Percentiles rank a stretch among this genome's conserved stretches.
Evolutionary conservation across 1,284 basidiomycete species (phyloP).

Genomic region (Hemileia vastatrix): DNA sequence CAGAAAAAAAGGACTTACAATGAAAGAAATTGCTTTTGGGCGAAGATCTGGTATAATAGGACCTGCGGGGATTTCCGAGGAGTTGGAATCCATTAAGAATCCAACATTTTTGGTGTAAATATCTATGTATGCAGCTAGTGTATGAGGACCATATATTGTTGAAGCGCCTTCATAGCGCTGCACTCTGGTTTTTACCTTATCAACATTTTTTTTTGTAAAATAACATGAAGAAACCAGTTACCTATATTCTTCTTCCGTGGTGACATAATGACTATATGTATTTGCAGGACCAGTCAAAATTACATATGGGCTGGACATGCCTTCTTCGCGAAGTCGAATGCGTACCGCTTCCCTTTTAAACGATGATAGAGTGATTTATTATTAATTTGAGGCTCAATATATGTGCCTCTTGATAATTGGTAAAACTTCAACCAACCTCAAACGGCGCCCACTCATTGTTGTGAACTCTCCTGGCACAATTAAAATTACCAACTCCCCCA

Average conservation of each 20-base stretch:
- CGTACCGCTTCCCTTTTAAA: slow-evolving; percentile 59
- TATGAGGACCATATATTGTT: slow-evolving; percentile 69
- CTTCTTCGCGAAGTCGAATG: slow-evolving; percentile 54
- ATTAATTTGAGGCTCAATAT: not conserved
- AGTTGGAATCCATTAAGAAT: slow-evolving; percentile 53
- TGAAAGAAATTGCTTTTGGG: slow-evolving; percentile 58
- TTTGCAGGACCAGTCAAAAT: slow-evolving; percentile 69
- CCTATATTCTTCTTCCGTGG: slow-evolving; percentile 17
- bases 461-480: slow-evolving; percentile 63
- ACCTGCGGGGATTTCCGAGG: slow-evolving; percentile 53
- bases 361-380: too few species aligned
- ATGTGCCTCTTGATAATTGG: not conserved
- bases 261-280: slow-evolving; percentile 64
- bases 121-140: slow-evolving; percentile 67
- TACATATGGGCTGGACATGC: slow-evolving; percentile 57
- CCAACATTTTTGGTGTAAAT: slow-evolving; percentile 60
- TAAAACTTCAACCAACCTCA: slow-evolving; percentile 41
- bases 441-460: slow-evolving; percentile 52
- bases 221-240: not conserved
- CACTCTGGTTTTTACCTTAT: slow-evolving; percentile 59
- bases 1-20: slow-evolving; percentile 46
- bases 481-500: slow-evolving; percentile 68
- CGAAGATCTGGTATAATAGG: slow-evolving; percentile 59
- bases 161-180: slow-evolving; percentile 75
- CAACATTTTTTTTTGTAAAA: slow-evolving; percentile 8